Percentiles rank a stretch among this genome's conserved stretches.
phyloP scores from a whole-genome alignment of 129 eudicot species.

The Pittosporum tobira region DNA sequence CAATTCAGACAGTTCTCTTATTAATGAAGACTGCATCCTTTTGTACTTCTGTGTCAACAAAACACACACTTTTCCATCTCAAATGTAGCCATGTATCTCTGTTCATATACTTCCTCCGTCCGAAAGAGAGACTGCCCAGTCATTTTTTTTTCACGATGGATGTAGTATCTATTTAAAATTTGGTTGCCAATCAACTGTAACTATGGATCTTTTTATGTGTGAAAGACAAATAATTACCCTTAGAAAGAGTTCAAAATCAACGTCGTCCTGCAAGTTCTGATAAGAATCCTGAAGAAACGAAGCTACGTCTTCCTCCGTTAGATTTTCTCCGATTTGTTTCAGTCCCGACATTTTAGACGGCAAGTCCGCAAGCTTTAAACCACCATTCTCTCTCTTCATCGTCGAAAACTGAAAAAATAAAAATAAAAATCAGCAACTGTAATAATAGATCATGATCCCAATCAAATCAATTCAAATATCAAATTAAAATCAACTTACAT shows the following conservation, averaged over 20 bases:
- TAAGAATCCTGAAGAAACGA: slow-evolving; percentile 62
- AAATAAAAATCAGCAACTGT: background rate
- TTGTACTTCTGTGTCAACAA: too few species aligned
- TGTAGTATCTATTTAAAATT: too few species aligned
- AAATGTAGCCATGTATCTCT: too few species aligned
- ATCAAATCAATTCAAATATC: background rate
- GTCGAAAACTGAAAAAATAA: slow-evolving; percentile 42
- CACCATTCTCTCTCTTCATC: slow-evolving; percentile 77
- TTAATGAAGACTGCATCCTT: too few species aligned
- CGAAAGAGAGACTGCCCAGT: too few species aligned
- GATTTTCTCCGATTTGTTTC: slow-evolving; percentile 80
- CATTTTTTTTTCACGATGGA: too few species aligned
- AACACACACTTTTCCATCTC: too few species aligned
- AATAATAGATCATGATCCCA: background rate
- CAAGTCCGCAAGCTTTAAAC: slow-evolving; percentile 72
- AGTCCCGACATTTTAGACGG: slow-evolving; percentile 76
- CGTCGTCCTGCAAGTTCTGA: slow-evolving; percentile 60
- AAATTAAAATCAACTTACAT: slow-evolving; percentile 37
- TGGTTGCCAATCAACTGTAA: too few species aligned
- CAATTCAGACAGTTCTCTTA: too few species aligned
- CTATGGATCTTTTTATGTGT: too few species aligned
- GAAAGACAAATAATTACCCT: slow-evolving; percentile 32
- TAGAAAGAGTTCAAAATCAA: slow-evolving; percentile 95
- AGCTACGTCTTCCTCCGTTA: slow-evolving; percentile 71
- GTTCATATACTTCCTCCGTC: too few species aligned